phyloP scores from a whole-genome alignment of 768 basidiomycete genomes.

The Psilocybe cubensis region DNA sequence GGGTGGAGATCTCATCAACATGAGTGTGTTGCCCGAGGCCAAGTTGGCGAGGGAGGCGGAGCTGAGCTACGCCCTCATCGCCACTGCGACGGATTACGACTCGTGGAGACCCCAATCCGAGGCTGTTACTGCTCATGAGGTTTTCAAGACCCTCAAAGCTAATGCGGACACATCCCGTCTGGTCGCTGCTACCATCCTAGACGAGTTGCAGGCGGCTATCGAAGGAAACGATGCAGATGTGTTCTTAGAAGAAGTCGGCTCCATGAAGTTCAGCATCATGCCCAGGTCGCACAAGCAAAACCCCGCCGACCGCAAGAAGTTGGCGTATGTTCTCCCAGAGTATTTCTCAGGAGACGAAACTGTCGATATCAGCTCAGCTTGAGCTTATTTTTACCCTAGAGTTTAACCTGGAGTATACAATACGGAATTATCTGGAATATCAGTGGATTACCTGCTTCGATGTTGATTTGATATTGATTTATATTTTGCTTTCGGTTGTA shows the following conservation, averaged over 20 bases:
- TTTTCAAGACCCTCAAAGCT: conserved; percentile 82
- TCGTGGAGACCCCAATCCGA: conserved; percentile 85
- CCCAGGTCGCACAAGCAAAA: conserved; percentile 59
- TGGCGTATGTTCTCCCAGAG: conserved; percentile 76
- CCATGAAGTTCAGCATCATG: conserved; percentile 90
- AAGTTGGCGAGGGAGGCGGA: conserved; percentile 97
- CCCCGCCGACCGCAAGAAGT: conserved; percentile 64
- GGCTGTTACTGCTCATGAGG: conserved; percentile 88
- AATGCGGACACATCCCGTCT: conserved; percentile 89
- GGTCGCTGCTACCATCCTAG: conserved; percentile 70
- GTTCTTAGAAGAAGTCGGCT: conserved; percentile 71
- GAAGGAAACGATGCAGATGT: conserved; percentile 38
- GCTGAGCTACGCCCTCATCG: conserved; percentile 92
- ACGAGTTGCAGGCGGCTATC: conserved; percentile 66
- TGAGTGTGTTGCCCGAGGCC: conserved; percentile 97
- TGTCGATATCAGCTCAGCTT: not conserved
- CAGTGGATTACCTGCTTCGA: too few species aligned
- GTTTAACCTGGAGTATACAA: too few species aligned
- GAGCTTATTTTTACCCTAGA: too few species aligned
- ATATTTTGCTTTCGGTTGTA: too few species aligned
- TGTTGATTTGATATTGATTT: too few species aligned
- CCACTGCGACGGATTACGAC: conserved; percentile 93
- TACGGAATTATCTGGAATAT: too few species aligned
- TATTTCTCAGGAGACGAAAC: conserved; percentile 53
- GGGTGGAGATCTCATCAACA: conserved; percentile 95